Conservation (phyloP, 1,284 basidiomycete species). For the Tilletia horrida region DNA sequence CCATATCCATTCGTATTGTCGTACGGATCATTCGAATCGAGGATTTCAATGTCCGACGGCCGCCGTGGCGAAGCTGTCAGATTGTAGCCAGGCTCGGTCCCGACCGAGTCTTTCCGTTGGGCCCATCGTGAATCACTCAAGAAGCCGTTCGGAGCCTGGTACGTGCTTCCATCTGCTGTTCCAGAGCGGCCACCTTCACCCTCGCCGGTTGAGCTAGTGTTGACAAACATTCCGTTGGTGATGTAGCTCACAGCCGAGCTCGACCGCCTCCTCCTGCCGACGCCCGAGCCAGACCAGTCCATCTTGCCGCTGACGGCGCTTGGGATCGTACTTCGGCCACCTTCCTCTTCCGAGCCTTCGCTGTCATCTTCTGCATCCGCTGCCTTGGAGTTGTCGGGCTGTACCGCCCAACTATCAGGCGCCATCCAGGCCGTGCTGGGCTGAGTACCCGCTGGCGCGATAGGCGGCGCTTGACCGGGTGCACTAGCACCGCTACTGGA, state of each 20-base stretch:
- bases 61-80: background rate
- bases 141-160: background rate
- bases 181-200: conserved; percentile 4
- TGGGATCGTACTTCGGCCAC: background rate
- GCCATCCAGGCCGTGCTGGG: conserved; percentile 42
- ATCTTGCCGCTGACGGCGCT: conserved; percentile 15
- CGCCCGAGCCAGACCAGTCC: conserved; percentile 1
- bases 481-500: background rate
- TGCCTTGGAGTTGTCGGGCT: conserved; percentile 37
- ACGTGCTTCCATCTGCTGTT: background rate
- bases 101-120: conserved; percentile 9
- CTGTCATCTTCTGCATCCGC: conserved; percentile 36
- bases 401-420: conserved; percentile 54
- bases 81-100: background rate
- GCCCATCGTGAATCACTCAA: conserved; percentile 1
- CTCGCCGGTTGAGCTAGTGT: background rate
- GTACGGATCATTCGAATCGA: background rate
- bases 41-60: conserved; percentile 16
- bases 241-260: conserved; percentile 6
- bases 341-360: conserved; percentile 29
- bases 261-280: background rate
- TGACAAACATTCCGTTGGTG: conserved; percentile 2
- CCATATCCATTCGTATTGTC: background rate
- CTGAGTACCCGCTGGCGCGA: background rate
- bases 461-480: background rate